Evolutionary conservation across 1,284 basidiomycete genomes (phyloP), one percentile per base, ranked within the genome.

Genomic region (Serendipita sp.): DNA sequence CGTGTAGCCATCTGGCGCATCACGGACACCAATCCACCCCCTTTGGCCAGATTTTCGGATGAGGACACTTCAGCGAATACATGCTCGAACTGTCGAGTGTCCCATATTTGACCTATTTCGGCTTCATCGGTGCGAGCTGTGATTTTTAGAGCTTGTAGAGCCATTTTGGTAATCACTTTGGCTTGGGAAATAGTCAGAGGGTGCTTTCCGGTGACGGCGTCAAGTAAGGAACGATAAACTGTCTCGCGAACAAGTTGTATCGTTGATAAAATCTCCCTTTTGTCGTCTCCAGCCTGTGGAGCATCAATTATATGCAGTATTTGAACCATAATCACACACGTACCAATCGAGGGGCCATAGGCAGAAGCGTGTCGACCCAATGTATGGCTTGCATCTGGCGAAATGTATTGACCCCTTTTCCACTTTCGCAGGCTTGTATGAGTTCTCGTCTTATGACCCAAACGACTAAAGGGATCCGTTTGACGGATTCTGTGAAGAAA

Each of bases 401-500:
- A 71, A 88, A 94, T 1, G 76, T 72, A 69, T 93, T 94, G 65
- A 87, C 79, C 2, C 86, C 82, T 64, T 80, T 80, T 34, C 71
- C 73, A 1, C 79, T 77, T 1, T 66, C 68, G 61, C 73, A 74
- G 30, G 80, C 72, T 8, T 78, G 77, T 47, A 88, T 68, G 17
- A 93, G 72, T 65, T 82, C 78, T 13, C 77, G 72, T 12, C 84
- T 82, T 35, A 92, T 72, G 44, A 67, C 72, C 89, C 92, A 94
- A 5, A 82, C 89, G 3, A 78, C 74, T 5, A 73, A 65, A 0
- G 90, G 84, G 73, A 83, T 82, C 44, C 89, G 83, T 34, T 80
- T 80, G 63, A 90, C 77, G 68, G 90, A 88, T 61, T 93, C 89
- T 62, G 83, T 78, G 73, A 98, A 83, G 76, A 96, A 93, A 43